Evolutionary conservation across 192 early-diverging fungal species (phyloP).

Genomic region (Mortierella hygrophila): DNA sequence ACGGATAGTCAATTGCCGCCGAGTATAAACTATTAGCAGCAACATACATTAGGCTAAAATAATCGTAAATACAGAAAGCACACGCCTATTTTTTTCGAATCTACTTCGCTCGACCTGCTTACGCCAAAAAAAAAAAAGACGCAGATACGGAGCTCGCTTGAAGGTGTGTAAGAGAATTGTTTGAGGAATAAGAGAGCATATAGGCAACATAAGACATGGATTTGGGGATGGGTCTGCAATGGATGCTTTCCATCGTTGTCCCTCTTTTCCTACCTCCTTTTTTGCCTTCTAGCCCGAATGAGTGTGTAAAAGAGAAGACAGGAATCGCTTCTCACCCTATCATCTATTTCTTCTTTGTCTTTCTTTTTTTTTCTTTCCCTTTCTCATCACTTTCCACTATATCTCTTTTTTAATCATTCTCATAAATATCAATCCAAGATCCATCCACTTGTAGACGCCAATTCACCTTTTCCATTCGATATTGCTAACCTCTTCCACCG

Average conservation of each 20-base stretch:
- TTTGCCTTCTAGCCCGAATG: not conserved
- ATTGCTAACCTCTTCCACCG: not conserved
- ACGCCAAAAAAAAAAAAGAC: too few relatives aligned
- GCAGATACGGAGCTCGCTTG: not conserved
- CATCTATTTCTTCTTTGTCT: not conserved
- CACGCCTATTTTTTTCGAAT: too few relatives aligned
- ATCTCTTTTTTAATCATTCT: not conserved
- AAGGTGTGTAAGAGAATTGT: not conserved
- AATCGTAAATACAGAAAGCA: too few relatives aligned
- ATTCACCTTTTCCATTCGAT: not conserved
- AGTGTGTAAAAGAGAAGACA: not conserved
- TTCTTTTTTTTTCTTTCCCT: not conserved
- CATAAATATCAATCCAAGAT: not conserved
- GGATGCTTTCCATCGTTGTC: not conserved
- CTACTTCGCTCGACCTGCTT: too few relatives aligned
- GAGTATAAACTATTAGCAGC: too few relatives aligned
- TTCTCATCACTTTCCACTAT: not conserved
- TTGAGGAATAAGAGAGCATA: not conserved
- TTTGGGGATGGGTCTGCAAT: not conserved
- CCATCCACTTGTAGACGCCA: not conserved
- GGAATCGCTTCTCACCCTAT: not conserved
- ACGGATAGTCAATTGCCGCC: too few relatives aligned
- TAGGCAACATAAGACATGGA: not conserved
- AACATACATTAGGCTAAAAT: too few relatives aligned
- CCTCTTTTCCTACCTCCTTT: not conserved